Evolutionary conservation across 805 yeast genomes (phyloP).

Genomic region (Ogataea neopini): DNA sequence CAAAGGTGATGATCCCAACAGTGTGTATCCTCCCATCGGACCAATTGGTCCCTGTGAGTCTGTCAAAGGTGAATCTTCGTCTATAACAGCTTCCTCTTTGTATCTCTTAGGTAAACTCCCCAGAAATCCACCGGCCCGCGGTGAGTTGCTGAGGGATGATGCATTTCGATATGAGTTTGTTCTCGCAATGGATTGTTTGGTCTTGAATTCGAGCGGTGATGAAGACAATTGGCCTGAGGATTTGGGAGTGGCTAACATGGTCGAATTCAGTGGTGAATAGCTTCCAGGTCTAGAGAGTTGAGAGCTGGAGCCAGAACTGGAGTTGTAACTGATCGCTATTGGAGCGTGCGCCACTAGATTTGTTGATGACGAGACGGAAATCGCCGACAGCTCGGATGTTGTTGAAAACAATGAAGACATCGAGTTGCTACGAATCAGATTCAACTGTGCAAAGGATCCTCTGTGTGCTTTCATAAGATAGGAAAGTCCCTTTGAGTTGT

Average conservation of each 20-base stretch:
- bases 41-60: neutral
- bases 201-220: slow-evolving; percentile 31
- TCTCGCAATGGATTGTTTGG: slow-evolving; percentile 24
- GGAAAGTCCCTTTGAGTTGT: slow-evolving; percentile 24
- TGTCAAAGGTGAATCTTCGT: slow-evolving; percentile 21
- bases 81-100: slow-evolving; percentile 23
- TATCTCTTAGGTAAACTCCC: slow-evolving; percentile 19
- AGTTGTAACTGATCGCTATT: slow-evolving; percentile 20
- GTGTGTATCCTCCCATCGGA: neutral
- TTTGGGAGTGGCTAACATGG: slow-evolving; percentile 12
- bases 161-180: slow-evolving; percentile 27
- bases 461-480: slow-evolving; percentile 36
- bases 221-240: slow-evolving; percentile 24
- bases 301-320: slow-evolving; percentile 9
- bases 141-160: slow-evolving; percentile 31
- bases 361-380: slow-evolving; percentile 27
- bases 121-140: slow-evolving; percentile 21
- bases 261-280: slow-evolving; percentile 12
- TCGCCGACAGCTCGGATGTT: slow-evolving; percentile 28
- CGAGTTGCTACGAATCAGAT: slow-evolving; percentile 28
- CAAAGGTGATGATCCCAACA: slow-evolving; percentile 12
- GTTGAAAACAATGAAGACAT: slow-evolving; percentile 34
- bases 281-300: slow-evolving; percentile 13
- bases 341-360: slow-evolving; percentile 20
- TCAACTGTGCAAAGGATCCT: slow-evolving; percentile 38